A percentile compares a stretch with the other conserved stretches of the same genome.
Conservation (phyloP, 352 stramenopile species). For the Globisporangium spinosum region DNA sequence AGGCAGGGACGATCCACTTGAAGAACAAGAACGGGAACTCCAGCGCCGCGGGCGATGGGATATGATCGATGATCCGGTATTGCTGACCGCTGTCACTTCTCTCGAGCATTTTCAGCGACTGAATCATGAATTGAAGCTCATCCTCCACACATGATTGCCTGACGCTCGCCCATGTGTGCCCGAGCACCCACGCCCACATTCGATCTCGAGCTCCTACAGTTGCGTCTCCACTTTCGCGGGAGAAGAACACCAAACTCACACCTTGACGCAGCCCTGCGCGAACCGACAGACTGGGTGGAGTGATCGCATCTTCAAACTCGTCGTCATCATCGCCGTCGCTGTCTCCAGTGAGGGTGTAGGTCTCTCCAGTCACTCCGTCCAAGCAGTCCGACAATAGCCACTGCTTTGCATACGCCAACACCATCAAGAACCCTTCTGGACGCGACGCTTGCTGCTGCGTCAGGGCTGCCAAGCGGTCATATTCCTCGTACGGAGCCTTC, state of each 20-base stretch:
- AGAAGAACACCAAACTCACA: slow-evolving; percentile 50
- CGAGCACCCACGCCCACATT: slow-evolving; percentile 62
- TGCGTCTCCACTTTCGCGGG: slow-evolving; percentile 22
- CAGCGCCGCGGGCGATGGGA: slow-evolving; percentile 4
- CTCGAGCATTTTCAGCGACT: slow-evolving; percentile 61
- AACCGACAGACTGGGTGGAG: slow-evolving; percentile 73
- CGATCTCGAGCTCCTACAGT: neutral
- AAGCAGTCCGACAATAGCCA: slow-evolving; percentile 80
- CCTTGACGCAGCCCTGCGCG: slow-evolving; percentile 40
- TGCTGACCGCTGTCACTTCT: slow-evolving; percentile 24
- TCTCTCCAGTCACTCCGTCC: slow-evolving; percentile 53
- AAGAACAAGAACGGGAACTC: slow-evolving; percentile 41
- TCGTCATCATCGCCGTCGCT: slow-evolving; percentile 75
- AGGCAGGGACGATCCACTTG: slow-evolving; percentile 68
- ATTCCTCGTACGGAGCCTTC: slow-evolving; percentile 84
- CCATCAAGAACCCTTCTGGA: slow-evolving; percentile 79
- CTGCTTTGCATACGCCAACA: slow-evolving; percentile 83
- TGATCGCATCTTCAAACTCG: slow-evolving; percentile 86
- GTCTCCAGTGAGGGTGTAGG: slow-evolving; percentile 38
- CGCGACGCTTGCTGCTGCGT: slow-evolving; percentile 73
- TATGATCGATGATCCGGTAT: slow-evolving; percentile 42
- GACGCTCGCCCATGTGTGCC: slow-evolving; percentile 40
- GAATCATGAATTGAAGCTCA: slow-evolving; percentile 61
- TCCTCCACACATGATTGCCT: slow-evolving; percentile 86
- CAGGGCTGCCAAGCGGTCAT: slow-evolving; percentile 62